phyloP scores from a whole-genome alignment of 2,329 filamentous ascomycete genomes.

The Akanthomyces muscarius region DNA sequence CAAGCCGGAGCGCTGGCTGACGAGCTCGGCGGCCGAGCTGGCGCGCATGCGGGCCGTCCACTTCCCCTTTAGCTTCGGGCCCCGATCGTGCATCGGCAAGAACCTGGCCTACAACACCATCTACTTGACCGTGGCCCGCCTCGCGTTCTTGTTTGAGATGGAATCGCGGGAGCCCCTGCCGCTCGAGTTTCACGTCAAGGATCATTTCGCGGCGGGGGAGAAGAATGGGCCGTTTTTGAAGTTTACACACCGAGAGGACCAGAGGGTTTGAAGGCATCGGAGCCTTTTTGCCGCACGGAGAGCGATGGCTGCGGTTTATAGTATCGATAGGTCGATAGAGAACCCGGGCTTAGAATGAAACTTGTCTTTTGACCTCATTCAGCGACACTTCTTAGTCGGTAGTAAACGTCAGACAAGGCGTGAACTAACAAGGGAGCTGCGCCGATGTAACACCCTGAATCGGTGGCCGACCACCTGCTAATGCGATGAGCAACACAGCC shows the following conservation, averaged over 20 bases:
- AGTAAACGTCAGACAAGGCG: background rate
- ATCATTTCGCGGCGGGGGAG: conserved; percentile 14
- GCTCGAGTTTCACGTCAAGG: conserved; percentile 16
- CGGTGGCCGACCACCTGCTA: background rate
- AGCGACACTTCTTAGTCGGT: background rate
- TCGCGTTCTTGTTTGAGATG: background rate
- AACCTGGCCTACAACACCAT: background rate
- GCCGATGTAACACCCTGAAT: background rate
- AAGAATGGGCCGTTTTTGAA: conserved; percentile 16
- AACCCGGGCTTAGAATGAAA: background rate
- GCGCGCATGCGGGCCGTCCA: background rate
- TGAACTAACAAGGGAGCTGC: background rate
- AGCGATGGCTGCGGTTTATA: background rate
- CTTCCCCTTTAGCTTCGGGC: background rate
- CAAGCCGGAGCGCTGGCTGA: background rate
- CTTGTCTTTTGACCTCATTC: background rate
- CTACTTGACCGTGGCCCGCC: background rate
- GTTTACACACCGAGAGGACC: background rate
- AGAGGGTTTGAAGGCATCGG: background rate
- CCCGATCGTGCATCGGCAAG: background rate
- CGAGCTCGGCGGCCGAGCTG: background rate
- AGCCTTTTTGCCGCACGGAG: background rate
- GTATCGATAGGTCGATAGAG: background rate
- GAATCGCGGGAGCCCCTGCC: conserved; percentile 3
- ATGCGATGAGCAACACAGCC: background rate